Percentiles rank a stretch among this genome's conserved stretches.
phyloP scores from a whole-genome alignment of 208 protist species.

The Acanthamoeba royreba region DNA sequence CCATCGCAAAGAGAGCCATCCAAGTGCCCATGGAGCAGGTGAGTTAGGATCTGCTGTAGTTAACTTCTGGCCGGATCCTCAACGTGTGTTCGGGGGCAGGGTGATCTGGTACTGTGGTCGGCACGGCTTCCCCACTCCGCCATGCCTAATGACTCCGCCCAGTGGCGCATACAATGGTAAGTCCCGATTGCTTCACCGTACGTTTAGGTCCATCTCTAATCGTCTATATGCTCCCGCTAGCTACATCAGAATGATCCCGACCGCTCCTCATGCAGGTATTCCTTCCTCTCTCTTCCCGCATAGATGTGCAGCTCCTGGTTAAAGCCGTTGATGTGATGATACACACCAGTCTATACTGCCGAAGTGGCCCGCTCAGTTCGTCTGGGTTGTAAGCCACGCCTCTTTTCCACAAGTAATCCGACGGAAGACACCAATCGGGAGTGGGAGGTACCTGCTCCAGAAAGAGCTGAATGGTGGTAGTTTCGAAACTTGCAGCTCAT shows the following conservation, averaged over 20 bases:
- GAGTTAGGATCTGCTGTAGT: too few species aligned
- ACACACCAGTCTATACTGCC: not conserved
- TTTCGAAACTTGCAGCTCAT: not conserved
- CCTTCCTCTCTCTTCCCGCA: not conserved
- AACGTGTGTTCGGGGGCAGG: not conserved
- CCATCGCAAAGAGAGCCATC: not conserved
- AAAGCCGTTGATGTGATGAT: not conserved
- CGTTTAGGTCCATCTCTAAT: too few species aligned
- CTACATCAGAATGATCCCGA: not conserved
- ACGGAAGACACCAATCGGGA: not conserved
- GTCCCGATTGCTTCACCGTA: not conserved
- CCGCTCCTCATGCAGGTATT: not conserved
- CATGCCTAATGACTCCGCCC: not conserved
- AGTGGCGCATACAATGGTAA: not conserved
- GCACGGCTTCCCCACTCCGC: not conserved
- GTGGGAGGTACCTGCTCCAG: too few species aligned
- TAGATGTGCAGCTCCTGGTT: not conserved
- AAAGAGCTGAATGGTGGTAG: too few species aligned
- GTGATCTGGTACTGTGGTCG: not conserved
- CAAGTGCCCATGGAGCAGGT: slow-evolving; percentile 23
- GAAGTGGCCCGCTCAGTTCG: not conserved
- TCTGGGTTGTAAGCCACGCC: not conserved
- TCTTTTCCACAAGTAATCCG: not conserved
- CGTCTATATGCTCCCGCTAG: too few species aligned
- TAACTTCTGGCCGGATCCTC: too few species aligned